These are phyloP conservation scores for Psilocybe subaeruginosa DNA, from an alignment of 768 basidiomycete genomes.

Conservation along the genomic window DNA sequence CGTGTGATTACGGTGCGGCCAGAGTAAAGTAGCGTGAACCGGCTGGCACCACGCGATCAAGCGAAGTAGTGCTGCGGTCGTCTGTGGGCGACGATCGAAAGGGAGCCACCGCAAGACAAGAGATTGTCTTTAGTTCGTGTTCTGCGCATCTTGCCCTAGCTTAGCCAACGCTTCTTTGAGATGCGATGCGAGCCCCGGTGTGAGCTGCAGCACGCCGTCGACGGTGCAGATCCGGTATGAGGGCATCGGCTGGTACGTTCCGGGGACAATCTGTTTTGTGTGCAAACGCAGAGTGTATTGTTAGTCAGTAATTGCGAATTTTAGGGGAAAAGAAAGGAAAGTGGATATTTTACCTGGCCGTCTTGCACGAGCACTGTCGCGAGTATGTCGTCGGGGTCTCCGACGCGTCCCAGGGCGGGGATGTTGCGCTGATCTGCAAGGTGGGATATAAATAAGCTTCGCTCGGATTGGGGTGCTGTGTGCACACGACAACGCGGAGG, in stretches of 20 bases:
- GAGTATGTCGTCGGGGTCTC: slow-evolving; percentile 85
- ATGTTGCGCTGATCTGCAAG: slow-evolving; percentile 69
- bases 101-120: no score
- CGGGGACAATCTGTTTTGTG: slow-evolving; percentile 53
- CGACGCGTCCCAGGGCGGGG: slow-evolving; percentile 74
- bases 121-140: no score
- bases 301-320: background rate
- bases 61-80: no score
- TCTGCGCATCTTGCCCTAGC: no score
- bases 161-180: background rate
- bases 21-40: no score
- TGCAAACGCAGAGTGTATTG: no score
- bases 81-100: no score
- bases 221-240: slow-evolving; percentile 80
- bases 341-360: slow-evolving; percentile 52
- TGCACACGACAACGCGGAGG: no score
- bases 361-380: slow-evolving; percentile 74
- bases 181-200: slow-evolving; percentile 56
- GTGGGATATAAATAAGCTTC: background rate
- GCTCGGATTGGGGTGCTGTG: no score
- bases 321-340: background rate
- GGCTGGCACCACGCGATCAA: no score
- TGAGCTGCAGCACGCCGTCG: slow-evolving; percentile 71
- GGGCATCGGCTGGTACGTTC: slow-evolving; percentile 85
- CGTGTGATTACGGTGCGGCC: no score